Evolutionary conservation across 139 green algal genomes (phyloP), one percentile per base, ranked within the genome.

Genomic region (Closterium sp.): DNA sequence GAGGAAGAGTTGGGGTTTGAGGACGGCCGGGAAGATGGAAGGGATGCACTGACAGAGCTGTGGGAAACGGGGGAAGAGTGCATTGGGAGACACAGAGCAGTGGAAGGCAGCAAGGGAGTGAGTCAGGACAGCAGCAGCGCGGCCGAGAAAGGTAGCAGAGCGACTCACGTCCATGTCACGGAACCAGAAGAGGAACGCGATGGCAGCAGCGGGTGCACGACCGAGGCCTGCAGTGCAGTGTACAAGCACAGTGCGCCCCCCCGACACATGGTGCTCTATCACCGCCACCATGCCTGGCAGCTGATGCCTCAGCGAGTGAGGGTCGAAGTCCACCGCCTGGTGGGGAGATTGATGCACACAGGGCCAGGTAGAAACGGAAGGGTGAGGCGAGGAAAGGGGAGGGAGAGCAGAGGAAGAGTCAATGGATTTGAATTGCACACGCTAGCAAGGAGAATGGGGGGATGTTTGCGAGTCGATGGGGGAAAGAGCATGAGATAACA

Each of bases 211-310:
- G 4, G 94, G 94, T 6, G 93, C 91, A 13, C 94, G 86, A 24
- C 94, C 94, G 50, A 96, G 89, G 6, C 95, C 95, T 27, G 95
- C 95, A 22, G 95, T 96, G 91, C 95, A 96, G 91, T 96, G 95
- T 31, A 93, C 87, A 45, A 95, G 95, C 30, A 91, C 91, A 31
- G 19, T 92, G 24, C 85, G 28, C 2, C 89, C 93, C 73, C 89
- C 38, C 1, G 21, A 24, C 3, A 94, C 24, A 24, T 87, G 24
- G 9, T 24, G n/a, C 19, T 95, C 93, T 22, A 96, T 70, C 45
- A 62, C 34, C 2, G 89, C 93, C 13, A 94, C 94, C 31, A 93
- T 93, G 24, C 89, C 31, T 2, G 94, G 93, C 21, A 95, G 92
- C n/a, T 89, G 45, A 6, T 84, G 70, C 9, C 94, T 29, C 50